Evolutionary conservation across 768 basidiomycete species (phyloP), one percentile per base, ranked within the genome.

Genomic region (Leccinum variicolor): DNA sequence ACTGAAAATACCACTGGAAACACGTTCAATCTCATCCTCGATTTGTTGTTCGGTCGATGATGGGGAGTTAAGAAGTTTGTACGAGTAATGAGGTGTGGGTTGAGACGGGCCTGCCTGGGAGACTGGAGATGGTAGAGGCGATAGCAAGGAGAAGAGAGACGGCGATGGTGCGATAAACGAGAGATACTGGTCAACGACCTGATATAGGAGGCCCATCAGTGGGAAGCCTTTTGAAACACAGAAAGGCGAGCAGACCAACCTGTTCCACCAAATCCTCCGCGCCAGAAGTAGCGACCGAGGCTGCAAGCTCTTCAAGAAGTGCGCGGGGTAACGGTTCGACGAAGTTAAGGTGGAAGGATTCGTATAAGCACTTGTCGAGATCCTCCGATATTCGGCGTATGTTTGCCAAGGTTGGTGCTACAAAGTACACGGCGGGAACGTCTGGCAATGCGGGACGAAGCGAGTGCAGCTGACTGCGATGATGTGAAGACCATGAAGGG

Each of bases 401-500:
- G 69, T 98, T 99, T 54, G 78, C 75, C 13, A 91, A 77, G 2
- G 93, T 96, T 0, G 97, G 96, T 0, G 94, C 83, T 52, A 98
- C 90, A 69, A 99, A 97, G 77, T 99, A 99, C 29, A 98, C 83
- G 1, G 97, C 94, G 17, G 97, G 97, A 2, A 99, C 97, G 70
- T 99, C 97, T 11, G 92, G 84, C 41, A 99, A 77, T 5, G 94
- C 83, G 26, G 97, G 97, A 56, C 97, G 83, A 34, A 84, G 75
- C 0, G 94, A 86, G 69, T 98, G 94, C 6, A 98, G 75, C 78
- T 98, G 97, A 61, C 95, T 98, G 61, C 46, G 56, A 50, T 14
- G 26, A 28, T 19, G 53, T 59, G 36, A 63, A 51, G 19, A 47
- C n/a, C 45, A 41, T 23, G 26, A 50, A 57, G 17, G 10, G 48